Base-by-base conservation (phyloP, 208 protist species). In the Trypanosoma lewisi region DNA sequence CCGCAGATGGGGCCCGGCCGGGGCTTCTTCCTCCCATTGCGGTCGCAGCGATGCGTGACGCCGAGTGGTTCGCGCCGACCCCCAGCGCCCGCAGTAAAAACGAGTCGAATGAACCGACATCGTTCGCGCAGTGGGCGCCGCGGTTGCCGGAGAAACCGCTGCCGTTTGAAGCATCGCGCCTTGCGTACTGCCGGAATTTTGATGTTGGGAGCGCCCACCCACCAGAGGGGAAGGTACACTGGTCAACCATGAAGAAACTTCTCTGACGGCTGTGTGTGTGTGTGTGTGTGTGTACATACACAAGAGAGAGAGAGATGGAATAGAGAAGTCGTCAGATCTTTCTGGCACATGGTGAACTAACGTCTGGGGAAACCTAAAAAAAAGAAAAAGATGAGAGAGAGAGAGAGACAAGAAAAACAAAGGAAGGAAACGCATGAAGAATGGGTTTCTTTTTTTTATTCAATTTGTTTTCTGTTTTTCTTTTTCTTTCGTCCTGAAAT, bases 111-210 rank as follows among this genome's bases (percentile, higher is more conserved):
- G 12, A 27, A 25, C n/a, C n/a, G n/a, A n/a, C n/a, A n/a, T n/a
- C 21, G 33, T 8, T 9, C 23, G 3, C 48, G 37, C 34, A 27
- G n/a, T 27, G 60, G 33, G 3, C 47, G 2, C 25, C 16, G 17
- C 44, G 50, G 36, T 30, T 66, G 16, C 50, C 62, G 21, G 52
- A 67, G 39, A 27, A 51, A 14, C 52, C 52, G 21, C 44, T 65
- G 23, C 51, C 45, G 17, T 77, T 67, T 56, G 70, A 77, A 48
- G 64, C 67, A 16, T 77, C 70, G 45, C 63, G 70, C 14, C 53
- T 77, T 52, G 27, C 31, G 25, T 77, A 63, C 28, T 17, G 14
- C 9, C 28, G 65, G 19, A 37, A 58, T 30, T 63, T 45, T 42
- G 49, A 63, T 23, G 37, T 63, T 7, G 56, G 49, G 21, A 34